These are phyloP conservation scores for Botrytis fragariae DNA, from an alignment of 2,329 filamentous ascomycete genomes.

Conservation along the genomic window DNA sequence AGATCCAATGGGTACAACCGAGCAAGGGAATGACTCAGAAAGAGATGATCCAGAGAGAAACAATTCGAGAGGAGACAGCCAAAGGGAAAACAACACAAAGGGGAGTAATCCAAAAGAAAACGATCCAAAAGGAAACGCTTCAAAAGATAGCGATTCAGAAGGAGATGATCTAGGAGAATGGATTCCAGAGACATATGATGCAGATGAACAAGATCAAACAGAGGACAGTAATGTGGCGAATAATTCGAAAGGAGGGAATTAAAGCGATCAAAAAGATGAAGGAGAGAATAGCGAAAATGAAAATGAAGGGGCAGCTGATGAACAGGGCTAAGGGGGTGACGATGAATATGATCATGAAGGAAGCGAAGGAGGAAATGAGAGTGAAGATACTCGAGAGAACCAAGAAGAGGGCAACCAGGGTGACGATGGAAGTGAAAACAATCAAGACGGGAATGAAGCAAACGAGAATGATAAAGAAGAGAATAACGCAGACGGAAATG, in stretches of 20 bases:
- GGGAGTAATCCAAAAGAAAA: too few species aligned
- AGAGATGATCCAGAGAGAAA: neutral
- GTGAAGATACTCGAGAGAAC: neutral
- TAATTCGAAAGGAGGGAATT: neutral
- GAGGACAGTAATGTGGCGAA: neutral
- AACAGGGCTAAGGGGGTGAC: neutral
- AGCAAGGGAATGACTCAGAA: neutral
- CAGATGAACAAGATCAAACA: neutral
- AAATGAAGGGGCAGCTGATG: neutral
- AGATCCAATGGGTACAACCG: too few species aligned
- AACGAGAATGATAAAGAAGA: too few species aligned
- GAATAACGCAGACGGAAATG: neutral
- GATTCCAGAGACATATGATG: too few species aligned
- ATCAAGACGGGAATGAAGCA: neutral
- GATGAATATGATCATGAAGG: neutral
- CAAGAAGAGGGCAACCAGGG: neutral
- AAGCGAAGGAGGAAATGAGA: neutral
- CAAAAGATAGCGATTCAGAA: too few species aligned
- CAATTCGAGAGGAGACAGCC: too few species aligned
- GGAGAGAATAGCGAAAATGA: neutral
- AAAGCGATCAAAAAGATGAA: neutral
- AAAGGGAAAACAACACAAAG: fast-evolving
- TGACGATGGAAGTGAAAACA: neutral
- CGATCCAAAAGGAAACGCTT: too few species aligned
- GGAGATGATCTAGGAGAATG: too few species aligned